A percentile compares a stretch with the other conserved stretches of the same genome.
Evolutionary conservation across 2,329 filamentous ascomycete species (phyloP).

Genomic region (Shiraia bambusicola): DNA sequence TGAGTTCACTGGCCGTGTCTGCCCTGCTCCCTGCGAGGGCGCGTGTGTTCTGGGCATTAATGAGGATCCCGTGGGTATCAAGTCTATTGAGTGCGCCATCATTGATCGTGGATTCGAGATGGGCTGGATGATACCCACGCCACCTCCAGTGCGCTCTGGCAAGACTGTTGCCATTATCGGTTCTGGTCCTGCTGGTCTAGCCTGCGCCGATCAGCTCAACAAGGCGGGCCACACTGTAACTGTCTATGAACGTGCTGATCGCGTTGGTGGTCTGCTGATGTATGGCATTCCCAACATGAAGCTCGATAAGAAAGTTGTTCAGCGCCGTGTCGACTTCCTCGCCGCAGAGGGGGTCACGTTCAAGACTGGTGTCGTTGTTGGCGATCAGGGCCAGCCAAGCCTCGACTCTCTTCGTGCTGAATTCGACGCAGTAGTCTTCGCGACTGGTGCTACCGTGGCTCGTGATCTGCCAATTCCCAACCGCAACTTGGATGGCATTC

Average conservation of each 20-base stretch:
- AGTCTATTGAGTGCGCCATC: slow-evolving; percentile 96
- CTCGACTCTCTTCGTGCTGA: slow-evolving; percentile 71
- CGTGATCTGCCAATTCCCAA: slow-evolving; percentile 90
- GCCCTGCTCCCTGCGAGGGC: slow-evolving; percentile 93
- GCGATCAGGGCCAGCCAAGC: slow-evolving; percentile 69
- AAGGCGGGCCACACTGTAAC: slow-evolving; percentile 85
- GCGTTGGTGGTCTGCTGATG: slow-evolving; percentile 89
- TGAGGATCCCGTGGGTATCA: slow-evolving; percentile 95
- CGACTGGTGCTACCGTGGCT: slow-evolving; percentile 89
- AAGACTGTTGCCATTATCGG: slow-evolving; percentile 89
- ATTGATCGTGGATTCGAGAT: slow-evolving; percentile 96
- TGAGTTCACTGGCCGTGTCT: slow-evolving; percentile 95
- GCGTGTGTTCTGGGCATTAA: slow-evolving; percentile 96
- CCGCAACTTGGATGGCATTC: slow-evolving; percentile 83
- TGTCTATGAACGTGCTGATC: slow-evolving; percentile 90
- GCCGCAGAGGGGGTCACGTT: slow-evolving; percentile 83
- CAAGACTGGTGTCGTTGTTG: slow-evolving; percentile 74
- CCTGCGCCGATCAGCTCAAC: slow-evolving; percentile 91
- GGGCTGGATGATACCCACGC: slow-evolving; percentile 92
- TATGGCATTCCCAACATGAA: slow-evolving; percentile 99
- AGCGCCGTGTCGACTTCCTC: slow-evolving; percentile 95
- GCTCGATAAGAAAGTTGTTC: slow-evolving; percentile 95
- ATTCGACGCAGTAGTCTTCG: slow-evolving; percentile 84
- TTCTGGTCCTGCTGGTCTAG: slow-evolving; percentile 88
- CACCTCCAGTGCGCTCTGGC: slow-evolving; percentile 77